Conservation (phyloP, 2,329 filamentous ascomycete species). For the Metarhizium guizhouense region DNA sequence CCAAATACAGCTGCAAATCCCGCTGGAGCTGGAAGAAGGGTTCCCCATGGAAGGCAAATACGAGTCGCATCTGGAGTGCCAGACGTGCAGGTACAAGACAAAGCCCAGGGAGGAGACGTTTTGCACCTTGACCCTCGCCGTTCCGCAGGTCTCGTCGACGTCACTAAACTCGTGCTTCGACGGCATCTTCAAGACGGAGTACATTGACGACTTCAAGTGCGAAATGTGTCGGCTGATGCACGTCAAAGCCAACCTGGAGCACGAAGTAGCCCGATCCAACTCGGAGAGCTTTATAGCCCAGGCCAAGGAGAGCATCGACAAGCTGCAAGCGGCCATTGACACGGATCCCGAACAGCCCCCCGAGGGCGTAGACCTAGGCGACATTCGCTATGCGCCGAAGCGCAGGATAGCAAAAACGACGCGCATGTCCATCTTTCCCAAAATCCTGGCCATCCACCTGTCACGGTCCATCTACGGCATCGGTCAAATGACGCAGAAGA, state of each 20-base stretch:
- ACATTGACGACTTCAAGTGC: conserved; percentile 95
- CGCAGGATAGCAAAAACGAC: conserved; percentile 81
- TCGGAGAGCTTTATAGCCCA: conserved; percentile 41
- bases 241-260: conserved; percentile 55
- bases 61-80: conserved; percentile 92
- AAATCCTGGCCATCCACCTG: conserved; percentile 82
- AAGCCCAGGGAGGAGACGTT: conserved; percentile 77
- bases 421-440: conserved; percentile 79
- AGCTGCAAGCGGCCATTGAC: conserved; percentile 61
- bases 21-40: conserved; percentile 50
- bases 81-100: conserved; percentile 82
- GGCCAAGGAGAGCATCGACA: conserved; percentile 51
- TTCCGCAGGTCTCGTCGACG: conserved; percentile 74
- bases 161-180: conserved; percentile 86
- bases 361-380: conserved; percentile 64
- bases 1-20: conserved; percentile 10
- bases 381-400: conserved; percentile 65
- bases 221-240: conserved; percentile 85
- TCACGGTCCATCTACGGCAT: conserved; percentile 87
- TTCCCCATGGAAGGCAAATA: conserved; percentile 90
- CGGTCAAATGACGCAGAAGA: conserved; percentile 73
- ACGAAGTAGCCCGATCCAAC: conserved; percentile 46
- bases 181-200: conserved; percentile 86
- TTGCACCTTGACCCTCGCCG: conserved; percentile 84
- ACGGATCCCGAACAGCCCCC: conserved; percentile 73